Conservation (phyloP, 192 early-diverging fungal genomes). For the Gorgonomyces haynaldii region DNA sequence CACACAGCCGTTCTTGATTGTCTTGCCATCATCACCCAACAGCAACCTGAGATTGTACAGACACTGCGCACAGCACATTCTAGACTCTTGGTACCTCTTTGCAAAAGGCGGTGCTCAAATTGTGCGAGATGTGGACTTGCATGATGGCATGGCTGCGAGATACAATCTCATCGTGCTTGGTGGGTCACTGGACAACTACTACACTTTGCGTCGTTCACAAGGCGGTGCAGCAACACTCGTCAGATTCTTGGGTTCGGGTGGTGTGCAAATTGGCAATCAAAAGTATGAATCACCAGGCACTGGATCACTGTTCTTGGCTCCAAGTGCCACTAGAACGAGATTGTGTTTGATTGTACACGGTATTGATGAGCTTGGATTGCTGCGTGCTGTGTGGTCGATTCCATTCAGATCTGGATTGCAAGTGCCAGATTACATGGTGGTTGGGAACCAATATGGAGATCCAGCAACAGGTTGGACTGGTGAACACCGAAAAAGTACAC, state of each 20-base stretch:
- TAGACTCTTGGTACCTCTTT: slow-evolving; percentile 55
- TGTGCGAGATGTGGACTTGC: slow-evolving; percentile 41
- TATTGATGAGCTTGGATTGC: slow-evolving; percentile 28
- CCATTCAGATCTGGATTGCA: slow-evolving; percentile 39
- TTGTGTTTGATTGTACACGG: slow-evolving; percentile 33
- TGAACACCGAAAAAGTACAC: slow-evolving; percentile 27
- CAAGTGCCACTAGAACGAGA: slow-evolving; percentile 28
- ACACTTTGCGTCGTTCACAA: slow-evolving; percentile 23
- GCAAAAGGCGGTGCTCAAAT: slow-evolving; percentile 49
- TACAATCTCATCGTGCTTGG: slow-evolving; percentile 54
- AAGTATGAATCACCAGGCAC: slow-evolving; percentile 36
- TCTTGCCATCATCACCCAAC: slow-evolving; percentile 24
- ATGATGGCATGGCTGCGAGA: slow-evolving; percentile 19
- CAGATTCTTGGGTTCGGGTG: slow-evolving; percentile 29
- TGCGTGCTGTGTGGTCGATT: slow-evolving; percentile 30
- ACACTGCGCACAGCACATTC: slow-evolving; percentile 43
- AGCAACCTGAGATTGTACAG: slow-evolving; percentile 15
- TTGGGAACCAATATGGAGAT: slow-evolving; percentile 45
- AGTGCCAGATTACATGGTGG: slow-evolving; percentile 36
- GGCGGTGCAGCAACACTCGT: slow-evolving; percentile 38
- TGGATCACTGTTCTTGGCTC: slow-evolving; percentile 38
- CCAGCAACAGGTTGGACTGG: slow-evolving; percentile 44
- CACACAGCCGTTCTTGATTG: slow-evolving; percentile 36
- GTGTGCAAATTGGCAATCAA: slow-evolving; percentile 22
- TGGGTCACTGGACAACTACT: slow-evolving; percentile 42